These are phyloP conservation scores for Barnettozyma sp. DNA, from an alignment of 805 yeast genomes.

Conservation along the genomic window DNA sequence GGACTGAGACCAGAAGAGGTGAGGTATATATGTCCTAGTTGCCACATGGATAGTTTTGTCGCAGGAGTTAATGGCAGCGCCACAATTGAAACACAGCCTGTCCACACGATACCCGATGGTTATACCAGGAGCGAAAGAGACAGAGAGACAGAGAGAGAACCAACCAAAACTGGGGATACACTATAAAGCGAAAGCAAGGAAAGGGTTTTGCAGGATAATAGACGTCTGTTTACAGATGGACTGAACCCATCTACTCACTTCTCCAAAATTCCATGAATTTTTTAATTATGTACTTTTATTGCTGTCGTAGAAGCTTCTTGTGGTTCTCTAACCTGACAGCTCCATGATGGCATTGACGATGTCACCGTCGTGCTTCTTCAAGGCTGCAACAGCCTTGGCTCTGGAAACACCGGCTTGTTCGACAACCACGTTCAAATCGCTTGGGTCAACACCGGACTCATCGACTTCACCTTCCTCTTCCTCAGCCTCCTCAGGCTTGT, in stretches of 20 bases:
- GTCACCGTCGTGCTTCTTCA: conserved; percentile 84
- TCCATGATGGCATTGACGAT: conserved; percentile 95
- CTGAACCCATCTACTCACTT: too few species aligned
- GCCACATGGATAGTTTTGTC: conserved; percentile 25
- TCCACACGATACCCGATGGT: too few species aligned
- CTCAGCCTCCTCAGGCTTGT: conserved; percentile 38
- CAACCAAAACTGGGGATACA: too few species aligned
- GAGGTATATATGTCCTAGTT: conserved; percentile 56
- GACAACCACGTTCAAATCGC: conserved; percentile 78
- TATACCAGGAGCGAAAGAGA: not conserved
- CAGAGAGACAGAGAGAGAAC: too few species aligned
- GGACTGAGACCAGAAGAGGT: conserved; percentile 46
- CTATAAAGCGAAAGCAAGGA: too few species aligned
- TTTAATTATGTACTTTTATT: too few species aligned
- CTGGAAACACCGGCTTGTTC: conserved; percentile 89
- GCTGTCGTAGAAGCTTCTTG: not conserved
- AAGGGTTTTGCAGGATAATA: too few species aligned
- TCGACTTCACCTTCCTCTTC: conserved; percentile 78
- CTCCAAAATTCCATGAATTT: too few species aligned
- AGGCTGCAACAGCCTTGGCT: conserved; percentile 86
- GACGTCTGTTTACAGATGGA: too few species aligned
- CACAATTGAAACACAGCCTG: conserved; percentile 17
- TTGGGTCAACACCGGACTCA: conserved; percentile 74
- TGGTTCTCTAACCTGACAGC: conserved; percentile 33
- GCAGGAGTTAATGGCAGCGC: conserved; percentile 26